These are phyloP conservation scores for Borovskyia barvae DNA, from an alignment of 208 protist genomes.

Conservation along the genomic window DNA sequence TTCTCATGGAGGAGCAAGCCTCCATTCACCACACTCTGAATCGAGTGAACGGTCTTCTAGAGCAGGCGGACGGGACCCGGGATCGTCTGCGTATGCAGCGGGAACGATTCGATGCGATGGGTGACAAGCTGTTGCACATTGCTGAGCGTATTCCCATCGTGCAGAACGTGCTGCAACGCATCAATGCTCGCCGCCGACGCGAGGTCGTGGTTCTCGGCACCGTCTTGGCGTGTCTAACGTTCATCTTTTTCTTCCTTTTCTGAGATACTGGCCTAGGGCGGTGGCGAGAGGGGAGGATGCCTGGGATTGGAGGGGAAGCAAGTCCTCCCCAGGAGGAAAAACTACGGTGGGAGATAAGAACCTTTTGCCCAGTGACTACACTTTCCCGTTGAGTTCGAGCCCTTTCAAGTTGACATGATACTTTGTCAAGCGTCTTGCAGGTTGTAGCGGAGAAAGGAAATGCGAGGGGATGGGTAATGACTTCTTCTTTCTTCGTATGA, in stretches of 20 bases:
- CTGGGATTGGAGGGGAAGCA: too few relatives aligned
- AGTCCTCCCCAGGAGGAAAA: too few relatives aligned
- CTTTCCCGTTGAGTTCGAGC: too few relatives aligned
- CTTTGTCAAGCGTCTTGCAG: too few relatives aligned
- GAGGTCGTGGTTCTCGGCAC: conserved; percentile 64
- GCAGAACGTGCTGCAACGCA: conserved; percentile 62
- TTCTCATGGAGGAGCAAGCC: conserved; percentile 77
- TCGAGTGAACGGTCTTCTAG: conserved; percentile 59
- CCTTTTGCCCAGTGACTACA: too few relatives aligned
- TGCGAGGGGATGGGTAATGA: too few relatives aligned
- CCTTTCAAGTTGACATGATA: too few relatives aligned
- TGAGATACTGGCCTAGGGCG: conserved; percentile 9
- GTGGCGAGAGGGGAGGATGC: conserved; percentile 7
- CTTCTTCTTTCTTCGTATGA: too few relatives aligned
- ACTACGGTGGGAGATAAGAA: too few relatives aligned
- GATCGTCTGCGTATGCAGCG: conserved; percentile 63
- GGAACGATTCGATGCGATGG: conserved; percentile 58
- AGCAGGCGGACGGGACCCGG: conserved; percentile 55
- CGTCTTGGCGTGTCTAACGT: conserved; percentile 58
- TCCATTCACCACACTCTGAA: conserved; percentile 68
- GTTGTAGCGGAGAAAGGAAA: too few relatives aligned
- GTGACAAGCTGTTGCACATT: conserved; percentile 55
- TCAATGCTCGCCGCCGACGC: conserved; percentile 60
- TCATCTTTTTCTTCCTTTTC: conserved; percentile 69
- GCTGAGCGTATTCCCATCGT: conserved; percentile 74